Percentiles rank a stretch among this genome's conserved stretches.
Conservation (phyloP, 805 yeast species). For the Clavispora phyllophila region DNA sequence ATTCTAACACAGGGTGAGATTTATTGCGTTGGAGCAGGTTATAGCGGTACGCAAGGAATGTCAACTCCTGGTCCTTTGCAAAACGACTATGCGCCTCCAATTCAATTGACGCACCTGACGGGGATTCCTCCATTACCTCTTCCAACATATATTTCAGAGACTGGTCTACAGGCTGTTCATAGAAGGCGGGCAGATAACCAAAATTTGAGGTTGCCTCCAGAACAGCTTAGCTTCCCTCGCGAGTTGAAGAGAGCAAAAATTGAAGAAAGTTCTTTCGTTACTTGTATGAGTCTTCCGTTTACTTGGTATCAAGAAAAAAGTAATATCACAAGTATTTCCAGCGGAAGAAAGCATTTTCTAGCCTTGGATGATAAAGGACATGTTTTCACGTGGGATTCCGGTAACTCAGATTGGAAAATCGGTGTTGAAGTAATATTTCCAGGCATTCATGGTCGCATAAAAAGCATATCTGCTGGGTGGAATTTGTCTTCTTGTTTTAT, state of each 20-base stretch:
- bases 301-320: constrained; percentile 7
- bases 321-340: constrained; percentile 44
- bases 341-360: constrained; percentile 63
- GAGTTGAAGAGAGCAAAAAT: neutral
- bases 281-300: constrained; percentile 18
- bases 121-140: neutral
- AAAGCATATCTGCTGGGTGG: constrained; percentile 67
- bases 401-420: constrained; percentile 16
- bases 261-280: constrained; percentile 16
- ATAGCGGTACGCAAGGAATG: neutral
- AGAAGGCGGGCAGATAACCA: constrained; percentile 14
- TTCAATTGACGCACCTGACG: neutral
- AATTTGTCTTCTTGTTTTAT: constrained; percentile 47
- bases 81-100: neutral
- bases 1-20: constrained; percentile 55
- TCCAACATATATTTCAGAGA: neutral
- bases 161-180: constrained; percentile 15
- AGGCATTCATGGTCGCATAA: constrained; percentile 22
- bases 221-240: constrained; percentile 9
- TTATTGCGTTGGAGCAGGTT: constrained; percentile 44
- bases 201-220: constrained; percentile 21
- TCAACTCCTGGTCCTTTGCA: constrained; percentile 1
- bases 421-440: constrained; percentile 45
- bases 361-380: constrained; percentile 48
- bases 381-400: constrained; percentile 62